Evolutionary conservation across 192 early-diverging fungal genomes (phyloP), one percentile per base, ranked within the genome.

Genomic region (Entomortierella beljakovae): DNA sequence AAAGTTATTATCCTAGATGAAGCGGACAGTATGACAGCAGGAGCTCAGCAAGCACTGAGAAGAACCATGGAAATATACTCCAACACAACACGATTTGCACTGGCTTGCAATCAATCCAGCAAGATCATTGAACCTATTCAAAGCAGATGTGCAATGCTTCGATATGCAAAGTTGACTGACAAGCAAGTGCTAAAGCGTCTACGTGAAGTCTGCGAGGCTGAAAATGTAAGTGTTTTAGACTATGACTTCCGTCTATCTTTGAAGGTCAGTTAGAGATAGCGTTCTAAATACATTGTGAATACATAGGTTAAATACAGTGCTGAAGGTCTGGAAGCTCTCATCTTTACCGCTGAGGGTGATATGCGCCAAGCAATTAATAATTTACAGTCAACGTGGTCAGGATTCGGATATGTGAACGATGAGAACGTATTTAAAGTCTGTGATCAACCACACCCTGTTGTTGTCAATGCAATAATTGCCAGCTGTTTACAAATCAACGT

Each of bases 81-180:
- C 18, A 88, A 87, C 57, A 98, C 96, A 2, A 99, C 98, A 13
- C 89, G 98, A 29, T 99, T 99, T 85, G 96, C 95, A 6, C 82
- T 98, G 18, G 98, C 98, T 2, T 99, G 98, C 84, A 99, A 99
- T 81, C 82, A 94, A 71, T 96, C 96, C 33, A 89, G 86, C 75
- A 99, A 99, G 75, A 98, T 99, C 70, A 98, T 98, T 68, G 98
- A 99, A 77, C 96, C 98, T 31, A 98, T 99, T 65, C 97, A 98
- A 82, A 93, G 91, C 54, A 91, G 98, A 43, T 98, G 97, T 80
- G 95, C 96, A 15, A 96, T 97, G 64, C 80, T 99, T 55, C 88
- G 96, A 20, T 99, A 91, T 66, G 87, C 87, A 5, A 90, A 91
- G 58, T 80, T 99, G 71, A 87, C 88, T 20, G 92, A 94, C 70